phyloP scores from a whole-genome alignment of 2,329 filamentous ascomycete genomes.

The Lasiodiplodia sp. region DNA sequence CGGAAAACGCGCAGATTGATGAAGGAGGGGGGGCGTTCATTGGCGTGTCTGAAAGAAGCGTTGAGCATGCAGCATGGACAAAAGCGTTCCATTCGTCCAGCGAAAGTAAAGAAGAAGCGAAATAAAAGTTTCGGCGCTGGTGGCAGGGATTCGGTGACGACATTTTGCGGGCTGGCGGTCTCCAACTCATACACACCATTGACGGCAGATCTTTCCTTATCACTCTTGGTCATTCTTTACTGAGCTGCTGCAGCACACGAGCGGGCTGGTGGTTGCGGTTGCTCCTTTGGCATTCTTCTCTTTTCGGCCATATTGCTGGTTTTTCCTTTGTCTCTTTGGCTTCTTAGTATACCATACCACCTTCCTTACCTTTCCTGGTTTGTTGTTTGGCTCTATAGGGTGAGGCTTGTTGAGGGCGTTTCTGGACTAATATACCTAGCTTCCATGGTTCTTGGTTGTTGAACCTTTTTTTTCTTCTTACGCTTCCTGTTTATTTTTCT shows the following conservation, averaged over 20 bases:
- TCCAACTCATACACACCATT: background rate
- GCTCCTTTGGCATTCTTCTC: background rate
- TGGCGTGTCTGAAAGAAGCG: background rate
- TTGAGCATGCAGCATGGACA: background rate
- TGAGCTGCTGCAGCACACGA: background rate
- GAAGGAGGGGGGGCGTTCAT: background rate
- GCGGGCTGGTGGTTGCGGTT: slow-evolving; percentile 15
- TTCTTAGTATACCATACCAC: slow-evolving; percentile 17
- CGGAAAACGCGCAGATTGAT: background rate
- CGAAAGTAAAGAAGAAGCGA: background rate
- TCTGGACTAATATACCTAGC: slow-evolving; percentile 18
- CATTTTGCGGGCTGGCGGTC: slow-evolving; percentile 2
- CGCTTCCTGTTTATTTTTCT: background rate
- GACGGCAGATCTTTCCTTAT: background rate
- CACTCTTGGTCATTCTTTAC: slow-evolving; percentile 9
- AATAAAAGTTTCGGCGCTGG: slow-evolving; percentile 15
- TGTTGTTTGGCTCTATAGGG: background rate
- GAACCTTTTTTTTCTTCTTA: background rate
- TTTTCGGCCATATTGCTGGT: background rate
- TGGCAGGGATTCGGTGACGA: background rate
- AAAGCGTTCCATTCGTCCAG: background rate
- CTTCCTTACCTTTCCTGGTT: slow-evolving; percentile 1
- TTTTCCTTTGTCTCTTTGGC: slow-evolving; percentile 4
- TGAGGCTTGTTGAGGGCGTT: slow-evolving; percentile 2
- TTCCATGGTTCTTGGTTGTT: background rate